Percentiles rank a stretch among this genome's conserved stretches.
These are phyloP conservation scores for Aegilops longissima DNA, from an alignment of 176 grass and related monocot species.

Conservation along the genomic window DNA sequence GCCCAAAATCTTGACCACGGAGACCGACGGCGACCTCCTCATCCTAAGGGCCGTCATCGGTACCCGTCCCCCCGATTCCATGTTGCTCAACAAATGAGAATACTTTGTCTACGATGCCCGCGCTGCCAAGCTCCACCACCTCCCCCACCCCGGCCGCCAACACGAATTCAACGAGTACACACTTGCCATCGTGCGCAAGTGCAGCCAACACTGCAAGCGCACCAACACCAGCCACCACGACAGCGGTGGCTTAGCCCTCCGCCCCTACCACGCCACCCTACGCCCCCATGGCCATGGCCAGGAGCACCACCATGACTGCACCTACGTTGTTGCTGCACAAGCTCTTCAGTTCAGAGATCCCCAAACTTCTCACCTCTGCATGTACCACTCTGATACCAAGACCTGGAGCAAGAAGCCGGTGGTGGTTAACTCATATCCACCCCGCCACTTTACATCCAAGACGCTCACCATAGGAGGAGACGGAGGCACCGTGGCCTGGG, in stretches of 20 bases:
- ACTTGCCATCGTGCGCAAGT: slow-evolving; percentile 16
- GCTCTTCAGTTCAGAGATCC: neutral
- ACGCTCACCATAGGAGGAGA: neutral
- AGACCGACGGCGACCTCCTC: neutral
- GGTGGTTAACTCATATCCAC: neutral
- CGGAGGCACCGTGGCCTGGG: neutral
- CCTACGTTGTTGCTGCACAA: neutral
- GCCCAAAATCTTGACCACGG: neutral
- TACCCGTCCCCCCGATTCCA: neutral
- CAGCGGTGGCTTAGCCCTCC: neutral
- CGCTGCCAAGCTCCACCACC: neutral
- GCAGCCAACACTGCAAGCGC: neutral
- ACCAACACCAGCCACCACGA: neutral
- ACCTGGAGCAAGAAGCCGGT: neutral
- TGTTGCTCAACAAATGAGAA: neutral
- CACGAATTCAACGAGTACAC: neutral
- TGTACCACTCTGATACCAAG: neutral
- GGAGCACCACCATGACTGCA: neutral
- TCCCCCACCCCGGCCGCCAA: slow-evolving; percentile 1
- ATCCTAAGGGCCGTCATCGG: neutral
- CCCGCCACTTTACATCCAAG: neutral
- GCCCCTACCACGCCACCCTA: too few relatives aligned
- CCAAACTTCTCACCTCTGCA: neutral
- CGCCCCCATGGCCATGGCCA: neutral
- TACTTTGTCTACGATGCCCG: neutral